These are phyloP conservation scores for Aspergillus japonicus DNA, from an alignment of 2,329 filamentous ascomycete genomes.

Conservation along the genomic window DNA sequence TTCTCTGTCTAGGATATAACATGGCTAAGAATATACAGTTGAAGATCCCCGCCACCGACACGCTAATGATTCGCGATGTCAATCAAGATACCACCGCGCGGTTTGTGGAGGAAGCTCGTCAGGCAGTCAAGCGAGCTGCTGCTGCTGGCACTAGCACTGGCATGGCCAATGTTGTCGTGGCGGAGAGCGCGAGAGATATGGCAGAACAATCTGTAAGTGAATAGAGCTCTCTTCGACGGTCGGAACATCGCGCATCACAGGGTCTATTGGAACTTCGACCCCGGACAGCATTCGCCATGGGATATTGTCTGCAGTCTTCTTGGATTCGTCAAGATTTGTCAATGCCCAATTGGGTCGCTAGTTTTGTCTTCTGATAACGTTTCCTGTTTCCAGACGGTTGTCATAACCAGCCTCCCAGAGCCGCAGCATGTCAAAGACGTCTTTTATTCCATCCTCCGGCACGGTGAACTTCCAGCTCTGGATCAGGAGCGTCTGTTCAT, in stretches of 20 bases:
- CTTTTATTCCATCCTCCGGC: slow-evolving; percentile 71
- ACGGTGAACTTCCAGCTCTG: slow-evolving; percentile 50
- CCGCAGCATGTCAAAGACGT: slow-evolving; percentile 83
- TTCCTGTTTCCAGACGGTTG: slow-evolving; percentile 62
- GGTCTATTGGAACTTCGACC: background rate
- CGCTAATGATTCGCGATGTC: slow-evolving; percentile 64
- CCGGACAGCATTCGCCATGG: background rate
- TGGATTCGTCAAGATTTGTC: background rate
- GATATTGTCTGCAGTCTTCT: background rate
- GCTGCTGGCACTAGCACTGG: slow-evolving; percentile 24
- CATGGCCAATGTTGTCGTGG: slow-evolving; percentile 55
- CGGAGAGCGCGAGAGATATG: slow-evolving; percentile 59
- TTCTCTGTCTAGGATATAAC: slow-evolving; percentile 56
- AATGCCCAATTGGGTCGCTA: background rate
- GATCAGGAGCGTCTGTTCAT: slow-evolving; percentile 75
- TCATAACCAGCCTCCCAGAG: slow-evolving; percentile 87
- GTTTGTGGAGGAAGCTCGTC: slow-evolving; percentile 56
- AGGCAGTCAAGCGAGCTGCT: slow-evolving; percentile 20
- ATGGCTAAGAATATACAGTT: slow-evolving; percentile 71
- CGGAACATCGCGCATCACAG: too few relatives aligned
- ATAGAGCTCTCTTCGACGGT: background rate
- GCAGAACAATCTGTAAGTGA: slow-evolving; percentile 65
- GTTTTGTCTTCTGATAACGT: slow-evolving; percentile 9
- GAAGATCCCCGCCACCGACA: slow-evolving; percentile 64
- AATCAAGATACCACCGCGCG: slow-evolving; percentile 56